These are phyloP conservation scores for Fusarium sp. DNA, from an alignment of 2,329 filamentous ascomycete genomes.

Conservation along the genomic window DNA sequence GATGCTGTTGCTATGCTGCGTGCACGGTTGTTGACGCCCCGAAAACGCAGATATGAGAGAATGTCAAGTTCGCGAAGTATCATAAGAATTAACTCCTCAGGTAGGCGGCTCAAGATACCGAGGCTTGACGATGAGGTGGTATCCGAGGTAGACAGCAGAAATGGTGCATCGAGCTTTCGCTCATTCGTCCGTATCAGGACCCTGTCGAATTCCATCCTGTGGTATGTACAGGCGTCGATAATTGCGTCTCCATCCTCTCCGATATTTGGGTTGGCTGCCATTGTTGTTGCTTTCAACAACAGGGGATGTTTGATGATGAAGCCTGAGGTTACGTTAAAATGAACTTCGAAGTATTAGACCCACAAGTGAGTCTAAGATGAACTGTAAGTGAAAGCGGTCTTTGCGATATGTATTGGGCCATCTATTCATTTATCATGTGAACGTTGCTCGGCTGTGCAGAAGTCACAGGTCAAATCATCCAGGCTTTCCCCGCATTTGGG, in stretches of 20 bases:
- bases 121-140: neutral
- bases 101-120: neutral
- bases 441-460: neutral
- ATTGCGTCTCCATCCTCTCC: neutral
- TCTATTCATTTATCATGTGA: too few species aligned
- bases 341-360: neutral
- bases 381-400: neutral
- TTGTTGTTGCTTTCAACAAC: neutral
- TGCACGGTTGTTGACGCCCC: neutral
- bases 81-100: conserved; percentile 3
- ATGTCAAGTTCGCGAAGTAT: conserved; percentile 7
- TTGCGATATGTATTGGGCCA: neutral
- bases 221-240: conserved; percentile 8
- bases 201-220: conserved; percentile 12
- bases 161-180: conserved; percentile 5
- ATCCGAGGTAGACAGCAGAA: neutral
- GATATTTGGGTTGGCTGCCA: neutral
- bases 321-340: neutral
- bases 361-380: too few species aligned
- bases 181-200: neutral
- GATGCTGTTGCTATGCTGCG: neutral
- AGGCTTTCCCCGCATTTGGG: neutral
- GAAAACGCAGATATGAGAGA: conserved; percentile 8
- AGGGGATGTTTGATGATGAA: neutral
- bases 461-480: fast-evolving